Percentiles rank a stretch among this genome's conserved stretches.
Evolutionary conservation across 345 rosid genomes (phyloP).

Genomic region (Laguncularia racemosa): DNA sequence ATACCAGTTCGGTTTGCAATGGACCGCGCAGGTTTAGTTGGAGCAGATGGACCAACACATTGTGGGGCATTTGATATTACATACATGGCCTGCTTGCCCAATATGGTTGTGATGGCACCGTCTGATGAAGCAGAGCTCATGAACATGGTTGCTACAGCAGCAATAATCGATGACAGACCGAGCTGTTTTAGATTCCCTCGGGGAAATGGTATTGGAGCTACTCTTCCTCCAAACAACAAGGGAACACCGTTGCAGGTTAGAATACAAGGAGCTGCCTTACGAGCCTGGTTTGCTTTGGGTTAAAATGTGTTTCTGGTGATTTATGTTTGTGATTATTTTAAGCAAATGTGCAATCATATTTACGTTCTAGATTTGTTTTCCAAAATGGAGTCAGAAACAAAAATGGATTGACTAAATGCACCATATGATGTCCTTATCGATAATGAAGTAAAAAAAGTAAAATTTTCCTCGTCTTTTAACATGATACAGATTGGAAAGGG

Average conservation of each 20-base stretch:
- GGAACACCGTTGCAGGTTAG: slow-evolving; percentile 56
- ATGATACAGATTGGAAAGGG: slow-evolving; percentile 69
- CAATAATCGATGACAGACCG: slow-evolving; percentile 68
- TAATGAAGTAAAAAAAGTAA: too few relatives aligned
- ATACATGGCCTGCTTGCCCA: slow-evolving; percentile 75
- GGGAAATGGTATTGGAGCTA: slow-evolving; percentile 57
- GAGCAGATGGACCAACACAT: slow-evolving; percentile 78
- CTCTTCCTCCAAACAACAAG: slow-evolving; percentile 47
- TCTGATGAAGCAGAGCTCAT: slow-evolving; percentile 70
- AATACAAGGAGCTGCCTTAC: background rate
- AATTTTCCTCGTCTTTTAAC: background rate
- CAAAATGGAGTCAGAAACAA: too few relatives aligned
- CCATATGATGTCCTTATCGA: too few relatives aligned
- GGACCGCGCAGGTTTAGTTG: slow-evolving; percentile 72
- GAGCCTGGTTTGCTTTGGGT: too few relatives aligned
- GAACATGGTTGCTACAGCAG: slow-evolving; percentile 81
- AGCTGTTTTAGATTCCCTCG: slow-evolving; percentile 83
- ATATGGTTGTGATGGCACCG: slow-evolving; percentile 87
- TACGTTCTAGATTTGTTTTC: too few relatives aligned
- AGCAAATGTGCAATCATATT: too few relatives aligned
- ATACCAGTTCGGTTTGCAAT: slow-evolving; percentile 64
- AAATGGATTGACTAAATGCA: too few relatives aligned
- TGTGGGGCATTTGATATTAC: slow-evolving; percentile 70
- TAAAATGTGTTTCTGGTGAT: too few relatives aligned
- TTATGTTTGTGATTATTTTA: too few relatives aligned